Conservation (phyloP, 1,284 basidiomycete species). For the Cryptococcus maquisensis region DNA sequence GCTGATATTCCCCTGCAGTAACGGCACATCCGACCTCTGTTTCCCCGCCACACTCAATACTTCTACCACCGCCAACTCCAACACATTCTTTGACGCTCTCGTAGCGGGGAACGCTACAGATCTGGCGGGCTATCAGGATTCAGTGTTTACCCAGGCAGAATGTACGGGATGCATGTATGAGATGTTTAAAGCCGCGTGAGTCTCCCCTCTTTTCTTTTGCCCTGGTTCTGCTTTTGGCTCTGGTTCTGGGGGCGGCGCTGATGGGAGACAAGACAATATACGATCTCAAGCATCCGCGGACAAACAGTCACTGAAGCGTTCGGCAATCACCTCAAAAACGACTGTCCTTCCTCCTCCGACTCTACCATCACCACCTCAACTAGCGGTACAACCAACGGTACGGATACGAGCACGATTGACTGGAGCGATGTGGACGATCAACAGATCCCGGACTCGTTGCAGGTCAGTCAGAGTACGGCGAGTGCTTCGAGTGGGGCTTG, state of each 20-base stretch:
- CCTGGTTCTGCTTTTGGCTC: not conserved
- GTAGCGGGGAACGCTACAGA: slow-evolving; percentile 16
- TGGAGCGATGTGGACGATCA: slow-evolving; percentile 36
- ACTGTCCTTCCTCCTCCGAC: slow-evolving; percentile 19
- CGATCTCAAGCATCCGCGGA: slow-evolving; percentile 26
- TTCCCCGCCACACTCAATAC: slow-evolving; percentile 22
- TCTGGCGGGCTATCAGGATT: slow-evolving; percentile 24
- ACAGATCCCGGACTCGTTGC: slow-evolving; percentile 33
- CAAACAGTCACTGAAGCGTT: slow-evolving; percentile 20
- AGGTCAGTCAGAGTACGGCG: slow-evolving; percentile 18
- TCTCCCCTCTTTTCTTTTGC: not conserved
- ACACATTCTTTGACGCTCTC: slow-evolving; percentile 32
- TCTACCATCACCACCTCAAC: not conserved
- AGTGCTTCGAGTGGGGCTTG: not conserved
- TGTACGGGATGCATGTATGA: slow-evolving; percentile 41
- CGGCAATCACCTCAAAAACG: slow-evolving; percentile 30
- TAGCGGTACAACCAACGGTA: not conserved
- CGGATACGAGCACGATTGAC: slow-evolving; percentile 6
- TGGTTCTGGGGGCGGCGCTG: too few species aligned
- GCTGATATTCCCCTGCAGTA: slow-evolving; percentile 21
- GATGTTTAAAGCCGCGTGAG: slow-evolving; percentile 39
- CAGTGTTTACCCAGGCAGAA: slow-evolving; percentile 23
- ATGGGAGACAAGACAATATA: slow-evolving; percentile 24
- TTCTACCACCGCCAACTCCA: slow-evolving; percentile 21
- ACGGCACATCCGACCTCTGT: slow-evolving; percentile 30